Conservation (phyloP, 495 filamentous ascomycete species). For the Penicillium silybi region DNA sequence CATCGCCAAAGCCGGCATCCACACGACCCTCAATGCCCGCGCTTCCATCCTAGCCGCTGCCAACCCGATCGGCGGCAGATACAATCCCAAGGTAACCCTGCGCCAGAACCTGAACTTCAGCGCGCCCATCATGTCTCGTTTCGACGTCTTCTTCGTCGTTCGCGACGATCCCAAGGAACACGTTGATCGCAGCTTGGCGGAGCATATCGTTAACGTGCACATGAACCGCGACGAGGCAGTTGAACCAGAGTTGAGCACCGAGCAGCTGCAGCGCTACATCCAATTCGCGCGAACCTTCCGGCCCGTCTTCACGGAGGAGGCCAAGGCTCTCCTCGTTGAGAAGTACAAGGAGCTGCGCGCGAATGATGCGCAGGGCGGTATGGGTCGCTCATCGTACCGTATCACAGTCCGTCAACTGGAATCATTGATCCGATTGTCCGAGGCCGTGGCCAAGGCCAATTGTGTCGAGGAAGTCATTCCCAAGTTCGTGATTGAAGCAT, state of each 20-base stretch:
- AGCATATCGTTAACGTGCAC: slow-evolving; percentile 94
- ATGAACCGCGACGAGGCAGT: slow-evolving; percentile 87
- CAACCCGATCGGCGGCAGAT: slow-evolving; percentile 92
- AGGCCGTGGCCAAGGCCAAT: slow-evolving; percentile 95
- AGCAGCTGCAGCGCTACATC: slow-evolving; percentile 96
- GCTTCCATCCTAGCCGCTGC: slow-evolving; percentile 95
- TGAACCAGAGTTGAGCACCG: slow-evolving; percentile 88
- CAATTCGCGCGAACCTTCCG: slow-evolving; percentile 93
- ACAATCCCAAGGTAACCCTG: slow-evolving; percentile 92
- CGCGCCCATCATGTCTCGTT: slow-evolving; percentile 97
- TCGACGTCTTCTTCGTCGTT: slow-evolving; percentile 98
- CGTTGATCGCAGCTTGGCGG: slow-evolving; percentile 83
- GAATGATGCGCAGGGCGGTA: slow-evolving; percentile 91
- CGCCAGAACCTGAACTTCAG: slow-evolving; percentile 97
- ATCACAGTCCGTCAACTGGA: slow-evolving; percentile 97
- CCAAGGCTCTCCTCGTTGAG: slow-evolving; percentile 77
- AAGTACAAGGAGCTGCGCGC: slow-evolving; percentile 95
- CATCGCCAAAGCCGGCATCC: slow-evolving; percentile 97
- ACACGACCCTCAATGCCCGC: slow-evolving; percentile 93
- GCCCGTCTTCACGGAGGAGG: slow-evolving; percentile 85
- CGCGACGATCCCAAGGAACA: slow-evolving; percentile 94
- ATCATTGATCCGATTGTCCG: slow-evolving; percentile 86
- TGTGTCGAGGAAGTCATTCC: slow-evolving; percentile 88
- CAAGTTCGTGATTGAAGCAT: slow-evolving; percentile 86
- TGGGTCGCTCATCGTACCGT: slow-evolving; percentile 88